Evolutionary conservation across 1,139 yeast genomes (phyloP), one percentile per base, ranked within the genome.

Genomic region (Yamadazyma friedrichii): DNA sequence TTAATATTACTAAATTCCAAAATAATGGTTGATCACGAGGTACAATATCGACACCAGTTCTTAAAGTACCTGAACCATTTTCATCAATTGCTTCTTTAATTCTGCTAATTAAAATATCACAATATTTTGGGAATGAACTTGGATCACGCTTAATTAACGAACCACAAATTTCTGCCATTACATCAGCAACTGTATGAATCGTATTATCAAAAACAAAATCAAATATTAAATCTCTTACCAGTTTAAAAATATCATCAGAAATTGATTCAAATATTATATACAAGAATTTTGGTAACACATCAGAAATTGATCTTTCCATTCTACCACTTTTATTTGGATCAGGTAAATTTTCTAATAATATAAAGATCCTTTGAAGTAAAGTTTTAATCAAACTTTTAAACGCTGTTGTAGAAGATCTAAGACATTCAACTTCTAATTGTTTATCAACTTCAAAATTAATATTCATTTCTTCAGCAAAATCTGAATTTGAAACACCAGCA

Each of bases 21-120:
- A 81, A 80, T 12, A 93, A 65, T 10, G 84, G 78, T 35, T 85
- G 84, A 59, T 93, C 98, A 38, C 91, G 73, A 11, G 88, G 88
- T 17, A 82, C 71, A 26, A 86, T 71, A 35, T 84, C 89, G 3
- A 77, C 71, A 1, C 86, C 84, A 15, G 82, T 78, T 55, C 96
- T 76, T 0, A 83, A 67, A 1, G 78, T 67, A 1, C 97, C 98
- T 0, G 98, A 97, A 9, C 83, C 87, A 50, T 91, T 87, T 52
- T 84, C 91, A n/a, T 70, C 70, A 16, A 93, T 72, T 55, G 93
- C 96, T 24, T 77, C 80, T 38, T 70, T 69, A 28, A 91, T 82
- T 44, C 74, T 75, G 2, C 70, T 70, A 39, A 75, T 66, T 22
- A 85, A 61, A 20, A 70, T 55, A 1, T 68, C 64, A 37, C 77